Conservation (phyloP, 2,329 filamentous ascomycete genomes). For the Fusarium camptoceras region DNA sequence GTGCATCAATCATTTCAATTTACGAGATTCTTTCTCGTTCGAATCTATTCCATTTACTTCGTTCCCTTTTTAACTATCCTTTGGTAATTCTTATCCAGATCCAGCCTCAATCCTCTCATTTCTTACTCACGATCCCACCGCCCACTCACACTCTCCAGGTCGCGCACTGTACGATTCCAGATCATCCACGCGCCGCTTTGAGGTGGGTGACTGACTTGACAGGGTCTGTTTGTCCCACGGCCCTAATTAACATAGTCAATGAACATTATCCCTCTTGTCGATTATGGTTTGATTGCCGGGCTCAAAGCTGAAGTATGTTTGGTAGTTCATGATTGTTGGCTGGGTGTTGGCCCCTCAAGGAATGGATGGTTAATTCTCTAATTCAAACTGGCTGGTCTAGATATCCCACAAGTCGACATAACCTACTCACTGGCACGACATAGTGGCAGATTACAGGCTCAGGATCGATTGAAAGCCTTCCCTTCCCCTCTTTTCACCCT, state of each 20-base stretch:
- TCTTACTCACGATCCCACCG: constrained; percentile 39
- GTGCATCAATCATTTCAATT: not conserved
- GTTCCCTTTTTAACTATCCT: not conserved
- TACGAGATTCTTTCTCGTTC: not conserved
- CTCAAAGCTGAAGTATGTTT: not conserved
- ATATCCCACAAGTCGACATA: not conserved
- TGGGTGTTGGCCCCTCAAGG: not conserved
- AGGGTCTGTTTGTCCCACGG: constrained; percentile 41
- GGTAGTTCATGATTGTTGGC: not conserved
- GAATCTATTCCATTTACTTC: not conserved
- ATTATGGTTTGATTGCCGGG: constrained; percentile 7
- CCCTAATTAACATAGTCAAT: constrained; percentile 18
- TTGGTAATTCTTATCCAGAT: not conserved
- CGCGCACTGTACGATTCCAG: constrained; percentile 42
- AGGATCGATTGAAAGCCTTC: constrained; percentile 9
- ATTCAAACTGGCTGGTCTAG: not conserved
- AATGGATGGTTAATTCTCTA: not conserved
- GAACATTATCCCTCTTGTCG: not conserved
- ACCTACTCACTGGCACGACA: not conserved
- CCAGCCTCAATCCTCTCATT: constrained; percentile 30
- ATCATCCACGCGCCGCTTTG: constrained; percentile 40
- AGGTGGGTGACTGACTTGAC: constrained; percentile 41
- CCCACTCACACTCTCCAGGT: constrained; percentile 30
- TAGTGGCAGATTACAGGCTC: constrained; percentile 6
- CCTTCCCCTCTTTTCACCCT: constrained; percentile 21